Evolutionary conservation across 352 stramenopile genomes (phyloP).

Genomic region (Blastocystis hominis): DNA sequence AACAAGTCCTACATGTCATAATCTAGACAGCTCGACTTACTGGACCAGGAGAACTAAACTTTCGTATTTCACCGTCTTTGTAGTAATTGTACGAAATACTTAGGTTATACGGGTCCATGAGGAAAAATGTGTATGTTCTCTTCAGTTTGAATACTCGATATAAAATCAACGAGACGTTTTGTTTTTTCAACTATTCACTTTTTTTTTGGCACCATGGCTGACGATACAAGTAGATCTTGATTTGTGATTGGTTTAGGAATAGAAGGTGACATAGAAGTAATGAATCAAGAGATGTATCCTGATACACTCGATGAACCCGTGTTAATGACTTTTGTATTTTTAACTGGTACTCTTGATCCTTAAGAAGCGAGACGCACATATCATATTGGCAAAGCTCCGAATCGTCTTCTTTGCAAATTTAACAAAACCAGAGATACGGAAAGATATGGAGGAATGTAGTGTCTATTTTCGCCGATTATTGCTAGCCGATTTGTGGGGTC

Average conservation of each 20-base stretch:
- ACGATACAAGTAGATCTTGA: neutral
- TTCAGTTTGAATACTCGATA: neutral
- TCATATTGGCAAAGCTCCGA: neutral
- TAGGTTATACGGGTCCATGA: neutral
- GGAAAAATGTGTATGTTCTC: neutral
- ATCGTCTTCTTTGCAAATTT: slow-evolving; percentile 7
- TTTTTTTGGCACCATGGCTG: neutral
- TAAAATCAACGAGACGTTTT: neutral
- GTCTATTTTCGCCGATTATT: neutral
- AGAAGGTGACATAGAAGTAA: neutral
- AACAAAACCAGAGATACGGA: neutral
- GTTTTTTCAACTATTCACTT: neutral
- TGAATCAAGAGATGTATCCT: neutral
- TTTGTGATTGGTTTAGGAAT: neutral
- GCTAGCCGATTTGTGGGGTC: slow-evolving; percentile 6
- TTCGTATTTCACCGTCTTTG: neutral
- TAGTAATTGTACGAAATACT: neutral
- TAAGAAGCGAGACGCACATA: neutral
- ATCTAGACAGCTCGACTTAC: neutral
- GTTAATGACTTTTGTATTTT: neutral
- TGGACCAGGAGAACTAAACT: neutral
- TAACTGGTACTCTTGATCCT: no score
- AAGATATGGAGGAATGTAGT: slow-evolving; percentile 3
- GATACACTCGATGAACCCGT: neutral
- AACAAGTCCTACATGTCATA: neutral